Percentiles rank a stretch among this genome's conserved stretches.
Conservation (phyloP, 805 yeast genomes). For the Zygoascus tannicola region DNA sequence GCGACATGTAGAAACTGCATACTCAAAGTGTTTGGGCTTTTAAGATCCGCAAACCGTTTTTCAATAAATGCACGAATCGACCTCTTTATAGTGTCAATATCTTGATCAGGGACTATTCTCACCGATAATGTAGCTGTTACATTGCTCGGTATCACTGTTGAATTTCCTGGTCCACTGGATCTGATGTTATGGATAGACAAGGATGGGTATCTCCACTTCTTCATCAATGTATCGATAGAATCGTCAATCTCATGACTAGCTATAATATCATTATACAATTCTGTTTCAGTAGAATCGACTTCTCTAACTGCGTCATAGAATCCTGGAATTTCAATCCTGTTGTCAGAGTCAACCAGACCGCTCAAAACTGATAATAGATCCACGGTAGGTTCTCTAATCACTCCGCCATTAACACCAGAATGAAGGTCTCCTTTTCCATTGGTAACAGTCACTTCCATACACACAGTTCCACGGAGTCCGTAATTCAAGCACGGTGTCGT, state of each 20-base stretch:
- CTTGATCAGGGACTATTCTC: slow-evolving; percentile 85
- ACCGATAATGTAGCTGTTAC: slow-evolving; percentile 73
- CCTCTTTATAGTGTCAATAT: slow-evolving; percentile 46
- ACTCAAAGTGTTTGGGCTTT: slow-evolving; percentile 52
- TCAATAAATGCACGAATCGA: slow-evolving; percentile 41
- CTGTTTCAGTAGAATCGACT: slow-evolving; percentile 47
- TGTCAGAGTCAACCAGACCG: slow-evolving; percentile 45
- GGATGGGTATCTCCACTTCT: slow-evolving; percentile 87
- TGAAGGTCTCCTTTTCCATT: slow-evolving; percentile 83
- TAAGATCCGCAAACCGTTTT: slow-evolving; percentile 38
- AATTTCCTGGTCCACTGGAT: slow-evolving; percentile 84
- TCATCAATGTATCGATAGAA: slow-evolving; percentile 38
- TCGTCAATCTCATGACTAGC: slow-evolving; percentile 30
- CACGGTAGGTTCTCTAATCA: slow-evolving; percentile 76
- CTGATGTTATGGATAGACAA: slow-evolving; percentile 74
- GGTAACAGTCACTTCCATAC: slow-evolving; percentile 60
- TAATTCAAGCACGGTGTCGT: slow-evolving; percentile 84
- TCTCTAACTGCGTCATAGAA: slow-evolving; percentile 63
- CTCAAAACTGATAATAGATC: slow-evolving; percentile 70
- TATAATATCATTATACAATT: slow-evolving; percentile 52
- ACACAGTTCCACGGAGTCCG: slow-evolving; percentile 86
- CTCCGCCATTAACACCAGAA: slow-evolving; percentile 96
- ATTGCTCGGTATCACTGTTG: slow-evolving; percentile 78
- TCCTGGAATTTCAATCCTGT: slow-evolving; percentile 51
- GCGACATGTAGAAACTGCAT: slow-evolving; percentile 71